Base-by-base conservation (phyloP, 257 asterid species). In the Primulina huaijiensis region DNA sequence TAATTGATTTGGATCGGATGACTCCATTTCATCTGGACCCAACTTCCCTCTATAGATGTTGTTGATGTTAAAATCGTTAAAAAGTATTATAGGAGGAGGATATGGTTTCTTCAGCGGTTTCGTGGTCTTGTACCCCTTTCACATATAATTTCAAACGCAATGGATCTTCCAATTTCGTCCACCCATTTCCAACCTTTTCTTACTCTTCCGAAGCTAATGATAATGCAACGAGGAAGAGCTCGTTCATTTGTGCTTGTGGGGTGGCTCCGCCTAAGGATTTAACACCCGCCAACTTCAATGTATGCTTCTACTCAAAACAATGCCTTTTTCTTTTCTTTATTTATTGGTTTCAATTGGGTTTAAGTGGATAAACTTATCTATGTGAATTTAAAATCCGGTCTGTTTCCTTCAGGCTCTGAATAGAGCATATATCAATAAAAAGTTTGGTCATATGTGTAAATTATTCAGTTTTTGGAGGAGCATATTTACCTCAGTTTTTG, bases 201-300 rank as follows among this genome's bases (percentile, higher is more conserved):
- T 31, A 60, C 66, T 68, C 78, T 65, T 62, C 76, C 25, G 71
- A 57, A 37, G 75, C 68, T 71, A 77, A 65, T 37, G 74, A 72
- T 30, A 74, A 73, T 64, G 73, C 78, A 34, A 56, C 63, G 7
- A 78, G 80, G 63, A 79, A 72, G 72, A 87, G 76, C 68, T 67
- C 85, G 82, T 72, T 75, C 74, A 61, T 76, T 67, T 86, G 93
- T 68, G 87, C 92, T 67, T 89, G 88, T 64, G 46, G 83, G 68
- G 81, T 82, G 75, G 87, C 93, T 25, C 83, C 89, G 65, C 79
- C 88, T 34, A 82, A 77, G 73, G 86, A 83, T 61, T 68, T 74
- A 21, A 80, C 69, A 72, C 79, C 84, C 60, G 58, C 85, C 30
- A 78, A 77, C 55, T 80, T 70, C 81, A 67, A 29, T 65, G 95